phyloP scores from a whole-genome alignment of 2,329 filamentous ascomycete species.

The Diaporthe longicolla region DNA sequence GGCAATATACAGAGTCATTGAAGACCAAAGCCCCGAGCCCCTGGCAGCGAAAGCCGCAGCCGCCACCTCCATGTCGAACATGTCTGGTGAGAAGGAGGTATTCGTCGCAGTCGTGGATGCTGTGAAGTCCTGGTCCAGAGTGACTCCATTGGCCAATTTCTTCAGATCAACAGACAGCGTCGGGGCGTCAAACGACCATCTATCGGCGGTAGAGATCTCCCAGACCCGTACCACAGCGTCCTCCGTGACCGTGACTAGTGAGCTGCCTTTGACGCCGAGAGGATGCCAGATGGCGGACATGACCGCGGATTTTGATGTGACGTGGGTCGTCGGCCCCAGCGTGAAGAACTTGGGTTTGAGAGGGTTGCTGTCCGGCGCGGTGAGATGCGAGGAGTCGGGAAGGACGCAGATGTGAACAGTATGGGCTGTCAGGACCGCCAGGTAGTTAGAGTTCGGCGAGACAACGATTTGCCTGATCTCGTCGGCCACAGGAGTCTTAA shows the following conservation, averaged over 20 bases:
- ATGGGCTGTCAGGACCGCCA: constrained; percentile 88
- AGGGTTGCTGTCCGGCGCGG: constrained; percentile 74
- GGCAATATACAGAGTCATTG: constrained; percentile 97
- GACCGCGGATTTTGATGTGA: constrained; percentile 85
- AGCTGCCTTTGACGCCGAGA: constrained; percentile 83
- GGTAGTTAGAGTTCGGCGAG: constrained; percentile 84
- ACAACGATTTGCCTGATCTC: constrained; percentile 88
- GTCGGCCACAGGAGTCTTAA: constrained; percentile 83
- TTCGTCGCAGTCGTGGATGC: constrained; percentile 81
- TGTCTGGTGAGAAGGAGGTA: constrained; percentile 89
- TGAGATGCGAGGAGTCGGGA: constrained; percentile 83
- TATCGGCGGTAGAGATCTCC: constrained; percentile 87
- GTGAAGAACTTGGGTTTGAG: constrained; percentile 90
- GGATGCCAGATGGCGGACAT: constrained; percentile 93
- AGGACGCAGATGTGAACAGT: constrained; percentile 91
- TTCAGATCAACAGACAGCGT: constrained; percentile 88
- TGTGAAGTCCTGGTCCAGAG: constrained; percentile 84
- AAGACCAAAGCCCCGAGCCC: constrained; percentile 86
- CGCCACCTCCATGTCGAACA: constrained; percentile 93
- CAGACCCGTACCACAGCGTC: constrained; percentile 92
- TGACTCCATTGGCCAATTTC: constrained; percentile 88
- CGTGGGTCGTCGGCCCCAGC: constrained; percentile 92
- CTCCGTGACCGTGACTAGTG: constrained; percentile 88
- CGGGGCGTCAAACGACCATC: constrained; percentile 89
- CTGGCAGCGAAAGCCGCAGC: constrained; percentile 83